Conservation (phyloP, 2,329 filamentous ascomycete species). For the Capronia americana region DNA sequence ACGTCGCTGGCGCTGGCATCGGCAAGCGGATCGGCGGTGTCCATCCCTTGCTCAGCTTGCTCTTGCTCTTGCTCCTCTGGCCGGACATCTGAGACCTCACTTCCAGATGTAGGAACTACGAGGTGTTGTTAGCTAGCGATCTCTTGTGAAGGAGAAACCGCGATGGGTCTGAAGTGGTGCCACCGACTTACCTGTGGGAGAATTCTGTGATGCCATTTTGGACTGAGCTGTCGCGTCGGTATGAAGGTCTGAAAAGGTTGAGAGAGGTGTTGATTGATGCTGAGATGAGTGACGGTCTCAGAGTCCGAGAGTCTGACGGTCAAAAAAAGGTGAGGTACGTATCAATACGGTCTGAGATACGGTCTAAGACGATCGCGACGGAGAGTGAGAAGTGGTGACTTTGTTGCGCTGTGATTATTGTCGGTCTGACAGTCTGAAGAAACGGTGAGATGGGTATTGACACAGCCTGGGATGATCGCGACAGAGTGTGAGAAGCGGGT, state of each 20-base stretch:
- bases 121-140: not conserved
- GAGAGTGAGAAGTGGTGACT: not conserved
- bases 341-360: not conserved
- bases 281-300: not conserved
- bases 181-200: not conserved
- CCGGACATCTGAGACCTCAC: not conserved
- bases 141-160: not conserved
- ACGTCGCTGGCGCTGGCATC: not conserved
- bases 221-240: not conserved
- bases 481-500: too few species aligned
- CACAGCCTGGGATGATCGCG: too few species aligned
- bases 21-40: not conserved
- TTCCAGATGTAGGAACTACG: not conserved
- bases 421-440: too few species aligned
- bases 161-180: not conserved
- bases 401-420: too few species aligned
- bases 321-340: not conserved
- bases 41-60: not conserved
- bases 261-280: not conserved
- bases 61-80: not conserved
- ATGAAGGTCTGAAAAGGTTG: not conserved
- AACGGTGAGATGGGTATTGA: too few species aligned
- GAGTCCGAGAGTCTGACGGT: not conserved
- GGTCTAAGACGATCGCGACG: not conserved
- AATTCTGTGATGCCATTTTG: slow-evolving; percentile 1